Evolutionary conservation across 257 asterid genomes (phyloP).

Genomic region (Anisodus acutangulus): DNA sequence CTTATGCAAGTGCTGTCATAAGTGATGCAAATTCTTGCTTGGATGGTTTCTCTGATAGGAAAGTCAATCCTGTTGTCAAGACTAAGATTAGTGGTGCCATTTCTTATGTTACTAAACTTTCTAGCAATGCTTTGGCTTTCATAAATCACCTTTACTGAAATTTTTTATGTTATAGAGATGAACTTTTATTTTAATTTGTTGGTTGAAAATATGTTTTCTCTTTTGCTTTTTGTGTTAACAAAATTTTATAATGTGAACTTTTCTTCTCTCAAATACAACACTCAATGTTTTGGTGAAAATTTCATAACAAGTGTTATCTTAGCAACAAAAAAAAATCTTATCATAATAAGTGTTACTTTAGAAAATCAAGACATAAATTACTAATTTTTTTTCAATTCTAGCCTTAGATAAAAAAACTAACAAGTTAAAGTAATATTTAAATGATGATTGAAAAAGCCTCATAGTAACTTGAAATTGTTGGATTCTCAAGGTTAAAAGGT

Average conservation of each 20-base stretch:
- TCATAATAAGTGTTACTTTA: too few species aligned
- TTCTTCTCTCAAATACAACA: neutral
- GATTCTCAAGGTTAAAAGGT: too few species aligned
- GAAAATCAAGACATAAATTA: too few species aligned
- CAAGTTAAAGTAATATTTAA: too few species aligned
- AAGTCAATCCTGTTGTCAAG: slow-evolving; percentile 42
- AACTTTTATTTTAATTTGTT: neutral
- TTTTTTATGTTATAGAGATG: neutral
- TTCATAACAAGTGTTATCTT: too few species aligned
- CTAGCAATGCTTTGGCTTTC: slow-evolving; percentile 66
- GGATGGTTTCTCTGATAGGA: slow-evolving; percentile 53
- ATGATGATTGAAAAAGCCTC: too few species aligned
- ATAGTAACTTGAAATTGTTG: too few species aligned
- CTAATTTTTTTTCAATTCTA: too few species aligned
- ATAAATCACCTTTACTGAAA: slow-evolving; percentile 59
- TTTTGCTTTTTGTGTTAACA: neutral
- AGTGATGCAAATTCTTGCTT: slow-evolving; percentile 75
- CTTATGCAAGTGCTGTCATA: slow-evolving; percentile 82
- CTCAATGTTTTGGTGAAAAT: neutral
- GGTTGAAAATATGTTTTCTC: neutral
- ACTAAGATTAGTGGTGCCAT: slow-evolving; percentile 45
- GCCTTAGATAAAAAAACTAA: too few species aligned
- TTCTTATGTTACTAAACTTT: slow-evolving; percentile 40
- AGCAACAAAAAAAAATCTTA: too few species aligned
- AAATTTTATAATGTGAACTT: neutral